These are phyloP conservation scores for Trichophyton simii DNA, from an alignment of 2,329 filamentous ascomycete species.

Conservation along the genomic window DNA sequence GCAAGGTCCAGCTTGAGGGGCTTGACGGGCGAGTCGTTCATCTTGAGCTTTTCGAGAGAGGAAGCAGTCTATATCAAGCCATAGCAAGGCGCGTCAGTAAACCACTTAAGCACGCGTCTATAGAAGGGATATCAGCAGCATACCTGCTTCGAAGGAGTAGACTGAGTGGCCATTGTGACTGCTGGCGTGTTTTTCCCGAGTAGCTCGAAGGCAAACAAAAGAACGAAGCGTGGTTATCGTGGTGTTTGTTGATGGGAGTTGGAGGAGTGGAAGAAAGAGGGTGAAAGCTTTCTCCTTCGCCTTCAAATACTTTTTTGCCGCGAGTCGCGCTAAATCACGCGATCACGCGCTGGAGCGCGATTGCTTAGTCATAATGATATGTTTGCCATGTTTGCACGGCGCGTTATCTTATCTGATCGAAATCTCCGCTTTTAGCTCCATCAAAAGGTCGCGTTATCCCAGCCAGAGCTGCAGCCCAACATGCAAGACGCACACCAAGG, in stretches of 20 bases:
- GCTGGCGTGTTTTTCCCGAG: background rate
- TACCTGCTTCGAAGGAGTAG: constrained; percentile 64
- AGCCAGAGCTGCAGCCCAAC: background rate
- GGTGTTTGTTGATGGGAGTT: constrained; percentile 9
- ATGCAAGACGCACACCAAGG: background rate
- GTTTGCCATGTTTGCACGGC: constrained; percentile 4
- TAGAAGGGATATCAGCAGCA: constrained; percentile 28
- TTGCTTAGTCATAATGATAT: background rate
- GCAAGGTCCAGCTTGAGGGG: constrained; percentile 64
- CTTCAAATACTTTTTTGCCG: constrained; percentile 11
- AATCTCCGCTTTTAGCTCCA: background rate
- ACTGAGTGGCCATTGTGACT: constrained; percentile 58
- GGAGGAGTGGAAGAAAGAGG: constrained; percentile 7
- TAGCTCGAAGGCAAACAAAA: background rate
- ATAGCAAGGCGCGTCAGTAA: constrained; percentile 25
- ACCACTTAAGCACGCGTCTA: constrained; percentile 20
- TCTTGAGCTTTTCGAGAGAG: constrained; percentile 77
- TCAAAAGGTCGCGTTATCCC: background rate
- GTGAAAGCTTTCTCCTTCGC: background rate
- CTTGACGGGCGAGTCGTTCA: constrained; percentile 77
- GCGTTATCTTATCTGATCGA: constrained; percentile 12
- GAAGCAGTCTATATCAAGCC: constrained; percentile 56
- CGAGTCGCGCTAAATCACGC: constrained; percentile 15
- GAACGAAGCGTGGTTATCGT: background rate
- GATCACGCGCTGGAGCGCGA: constrained; percentile 14